Conservation (phyloP, 768 basidiomycete genomes). For the Tylopilus vinaceipallidus region DNA sequence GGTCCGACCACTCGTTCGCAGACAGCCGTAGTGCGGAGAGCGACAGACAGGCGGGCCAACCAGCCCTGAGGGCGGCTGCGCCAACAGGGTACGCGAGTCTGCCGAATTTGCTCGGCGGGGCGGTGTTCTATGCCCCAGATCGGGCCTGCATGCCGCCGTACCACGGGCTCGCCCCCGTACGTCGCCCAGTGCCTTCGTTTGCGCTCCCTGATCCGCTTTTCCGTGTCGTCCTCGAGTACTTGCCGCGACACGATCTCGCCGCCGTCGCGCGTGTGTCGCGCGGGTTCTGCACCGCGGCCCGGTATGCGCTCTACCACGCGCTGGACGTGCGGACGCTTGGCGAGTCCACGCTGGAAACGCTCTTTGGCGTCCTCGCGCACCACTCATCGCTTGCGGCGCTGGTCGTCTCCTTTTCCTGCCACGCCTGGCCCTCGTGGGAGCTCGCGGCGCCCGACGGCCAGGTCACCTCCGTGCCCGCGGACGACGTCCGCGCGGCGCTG, state of each 20-base stretch:
- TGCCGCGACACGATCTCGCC: conserved; percentile 18
- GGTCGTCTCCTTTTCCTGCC: conserved; percentile 25
- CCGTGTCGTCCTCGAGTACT: conserved; percentile 19
- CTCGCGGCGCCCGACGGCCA: conserved; percentile 3
- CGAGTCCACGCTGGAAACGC: conserved; percentile 12
- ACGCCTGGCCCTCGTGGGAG: conserved; percentile 20
- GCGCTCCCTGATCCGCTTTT: conserved; percentile 22
- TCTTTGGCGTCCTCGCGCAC: conserved; percentile 21
- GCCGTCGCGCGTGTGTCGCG: conserved; percentile 25
- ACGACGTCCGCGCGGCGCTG: conserved; percentile 23
- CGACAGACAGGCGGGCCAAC: neutral
- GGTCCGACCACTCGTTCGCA: conserved; percentile 12
- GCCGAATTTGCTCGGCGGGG: conserved; percentile 20
- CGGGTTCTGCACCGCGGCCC: conserved; percentile 20
- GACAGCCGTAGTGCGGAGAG: conserved; percentile 13
- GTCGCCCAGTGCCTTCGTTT: neutral
- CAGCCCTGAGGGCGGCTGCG: neutral
- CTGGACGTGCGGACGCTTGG: conserved; percentile 18
- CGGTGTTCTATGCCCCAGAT: conserved; percentile 5
- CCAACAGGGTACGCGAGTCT: conserved; percentile 15
- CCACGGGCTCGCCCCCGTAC: neutral
- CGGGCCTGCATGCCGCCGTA: neutral
- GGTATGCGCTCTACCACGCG: conserved; percentile 22
- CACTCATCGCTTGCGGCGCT: conserved; percentile 21
- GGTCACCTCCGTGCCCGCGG: conserved; percentile 9